These are phyloP conservation scores for Mucuna pruriens DNA, from an alignment of 306 rosid species.

Conservation along the genomic window DNA sequence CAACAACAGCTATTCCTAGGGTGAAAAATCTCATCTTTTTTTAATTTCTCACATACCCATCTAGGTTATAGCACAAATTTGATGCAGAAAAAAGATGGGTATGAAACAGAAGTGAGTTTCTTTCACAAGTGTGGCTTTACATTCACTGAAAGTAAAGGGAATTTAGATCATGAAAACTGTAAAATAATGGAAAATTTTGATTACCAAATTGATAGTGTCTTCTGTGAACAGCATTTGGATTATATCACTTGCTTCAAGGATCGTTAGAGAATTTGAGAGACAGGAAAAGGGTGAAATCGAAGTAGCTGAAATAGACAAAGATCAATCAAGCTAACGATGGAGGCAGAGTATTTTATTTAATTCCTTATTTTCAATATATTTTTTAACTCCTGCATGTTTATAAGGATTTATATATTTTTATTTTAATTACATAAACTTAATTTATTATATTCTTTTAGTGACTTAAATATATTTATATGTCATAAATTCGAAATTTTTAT, in stretches of 20 bases:
- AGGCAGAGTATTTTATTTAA: no score
- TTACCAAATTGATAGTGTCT: conserved; percentile 22
- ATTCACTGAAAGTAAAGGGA: not conserved
- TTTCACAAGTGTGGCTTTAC: not conserved
- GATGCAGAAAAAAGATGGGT: not conserved
- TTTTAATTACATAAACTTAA: no score
- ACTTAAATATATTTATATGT: no score
- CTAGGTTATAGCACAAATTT: conserved; percentile 11
- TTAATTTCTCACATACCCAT: conserved; percentile 18
- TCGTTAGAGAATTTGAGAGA: not conserved
- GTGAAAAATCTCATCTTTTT: conserved; percentile 32
- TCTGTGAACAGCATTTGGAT: conserved; percentile 4
- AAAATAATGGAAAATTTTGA: not conserved
- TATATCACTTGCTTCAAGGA: not conserved
- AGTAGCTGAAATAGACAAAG: not conserved
- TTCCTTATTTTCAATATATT: no score
- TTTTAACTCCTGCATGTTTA: no score
- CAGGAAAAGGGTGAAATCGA: not conserved
- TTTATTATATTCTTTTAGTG: no score
- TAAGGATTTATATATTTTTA: no score
- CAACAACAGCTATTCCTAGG: not conserved
- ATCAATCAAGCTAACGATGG: not conserved
- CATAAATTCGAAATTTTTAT: no score
- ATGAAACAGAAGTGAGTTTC: not conserved
- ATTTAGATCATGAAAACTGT: not conserved